Base-by-base conservation (phyloP, 2,329 filamentous ascomycete genomes). In the Penicillium frequentans region DNA sequence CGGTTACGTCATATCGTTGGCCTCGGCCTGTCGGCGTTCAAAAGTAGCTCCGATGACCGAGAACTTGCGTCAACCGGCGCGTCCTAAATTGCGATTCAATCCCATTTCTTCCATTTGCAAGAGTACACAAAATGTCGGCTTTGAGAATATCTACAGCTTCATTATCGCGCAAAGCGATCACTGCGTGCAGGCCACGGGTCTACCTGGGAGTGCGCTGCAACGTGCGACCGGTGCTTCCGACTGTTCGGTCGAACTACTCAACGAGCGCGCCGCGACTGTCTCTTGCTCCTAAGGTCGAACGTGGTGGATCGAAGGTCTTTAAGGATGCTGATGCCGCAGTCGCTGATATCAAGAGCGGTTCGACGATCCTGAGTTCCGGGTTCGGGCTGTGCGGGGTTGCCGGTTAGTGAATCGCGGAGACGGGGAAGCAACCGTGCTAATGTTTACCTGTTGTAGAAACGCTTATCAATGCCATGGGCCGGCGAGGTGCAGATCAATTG, bases 351-450 rank as follows among this genome's bases (percentile, higher is more conserved):
- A 79, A 87, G 69, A 87, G 88, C 65, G 85, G 89, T 54, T 86
- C 85, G 11, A 89, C 85, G 0, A 79, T 93, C 35, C 78, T 93
- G 54, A 91, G 89, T 69, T 87, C 90, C 16, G 90, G 90, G 1
- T 93, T 93, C 71, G 90, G 90, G n/a, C 82, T 93, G 13, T 93
- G 89, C 64, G 90, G 90, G 62, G 88, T 92, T 19, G 85, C 87
- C 54, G 84, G 85, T 86, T 75, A 54, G 77, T 67, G 33, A 13
- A 50, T 50, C n/a, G 33, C 3, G 14, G 23, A 33, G 29, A 37
- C 10, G 21, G 33, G 13, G 7, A 49, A 16, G n/a, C 45, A 21
- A 35, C 7, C 7, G n/a, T 51, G 13, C 37, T 29, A 26, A 52
- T 14, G 16, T 1, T 9, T 9, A 26, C 23, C 7, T 13, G 6